Evolutionary conservation across 805 yeast species (phyloP).

Genomic region (Dipodascopsis tothii): DNA sequence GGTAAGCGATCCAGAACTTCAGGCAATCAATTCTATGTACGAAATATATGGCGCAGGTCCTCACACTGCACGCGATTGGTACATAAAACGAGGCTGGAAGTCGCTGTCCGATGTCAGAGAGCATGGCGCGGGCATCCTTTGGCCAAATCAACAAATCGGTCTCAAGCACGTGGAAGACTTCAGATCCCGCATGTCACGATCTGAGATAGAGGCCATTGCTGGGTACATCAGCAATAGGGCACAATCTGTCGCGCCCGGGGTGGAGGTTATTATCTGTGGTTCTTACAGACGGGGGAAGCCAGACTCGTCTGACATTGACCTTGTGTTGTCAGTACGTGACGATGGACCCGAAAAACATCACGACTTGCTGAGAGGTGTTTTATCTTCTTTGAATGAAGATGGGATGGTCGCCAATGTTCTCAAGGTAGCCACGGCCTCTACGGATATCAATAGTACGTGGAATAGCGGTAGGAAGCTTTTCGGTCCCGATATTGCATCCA

Average conservation of each 20-base stretch:
- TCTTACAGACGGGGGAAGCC: constrained; percentile 21
- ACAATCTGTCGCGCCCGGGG: constrained; percentile 3
- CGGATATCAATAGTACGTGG: no score
- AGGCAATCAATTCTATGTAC: constrained; percentile 8
- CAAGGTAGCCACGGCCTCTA: no score
- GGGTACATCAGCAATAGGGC: constrained; percentile 5
- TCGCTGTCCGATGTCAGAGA: constrained; percentile 12
- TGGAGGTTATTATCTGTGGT: constrained; percentile 9
- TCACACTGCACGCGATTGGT: constrained; percentile 17
- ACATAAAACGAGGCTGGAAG: constrained; percentile 13
- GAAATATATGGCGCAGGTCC: constrained; percentile 23
- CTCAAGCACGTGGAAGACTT: no score
- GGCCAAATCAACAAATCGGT: no score
- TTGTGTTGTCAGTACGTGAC: constrained; percentile 12
- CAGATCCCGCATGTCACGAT: no score
- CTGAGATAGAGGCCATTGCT: constrained; percentile 14
- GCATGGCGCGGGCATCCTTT: constrained; percentile 12
- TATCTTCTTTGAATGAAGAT: constrained; percentile 7
- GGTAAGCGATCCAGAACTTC: constrained; percentile 6
- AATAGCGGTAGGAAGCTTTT: no score
- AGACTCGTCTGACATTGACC: constrained; percentile 15
- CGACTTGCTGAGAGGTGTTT: constrained; percentile 4
- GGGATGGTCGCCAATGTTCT: constrained; percentile 9
- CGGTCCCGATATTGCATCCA: no score
- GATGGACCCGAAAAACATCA: constrained; percentile 4